Evolutionary conservation across 1,284 basidiomycete genomes (phyloP), one percentile per base, ranked within the genome.

Genomic region (Marasmius sp.): DNA sequence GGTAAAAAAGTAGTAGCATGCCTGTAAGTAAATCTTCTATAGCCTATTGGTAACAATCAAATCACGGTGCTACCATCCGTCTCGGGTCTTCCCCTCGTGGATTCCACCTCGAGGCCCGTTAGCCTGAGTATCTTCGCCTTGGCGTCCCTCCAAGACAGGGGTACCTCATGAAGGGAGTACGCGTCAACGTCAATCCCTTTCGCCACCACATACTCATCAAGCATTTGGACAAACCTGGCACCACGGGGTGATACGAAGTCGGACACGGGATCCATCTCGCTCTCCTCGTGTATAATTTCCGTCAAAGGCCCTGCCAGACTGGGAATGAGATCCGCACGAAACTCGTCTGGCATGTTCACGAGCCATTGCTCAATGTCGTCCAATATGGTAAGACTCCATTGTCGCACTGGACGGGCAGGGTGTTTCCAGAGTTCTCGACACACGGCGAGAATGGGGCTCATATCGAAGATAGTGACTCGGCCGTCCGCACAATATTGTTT

Each of bases 351-450:
- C 9, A 59, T 56, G 33, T 59, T 55, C n/a, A 52, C 38, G 33
- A 64, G 51, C 62, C 62, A 64, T 1, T 43, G 49, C 57, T 61
- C 59, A 10, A 64, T 58, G 16, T 64, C 62, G 20, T 64, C 62
- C 8, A 64, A 36, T 8, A 64, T 51, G 3, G 33, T 22, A 27
- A 58, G 57, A 37, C 49, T 48, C 22, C 47, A 56, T 41, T 64
- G 50, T 18, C 62, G 62, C 10, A 64, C 51, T 2, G 59, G 20
- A 12, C 27, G 52, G 41, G 51, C 48, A 3, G 62, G 57, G 37
- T 64, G 62, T 37, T 56, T 61, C 62, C 62, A 64, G 10, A 64
- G 51, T 12, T 64, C 50, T 58, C 52, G 59, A 34, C 62, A 61
- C 8, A 61, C 56, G 16, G 54, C 34, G 27, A 64, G 50, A 20